Base-by-base conservation (phyloP, 495 filamentous ascomycete genomes). In the Talaromyces proteolyticus region DNA sequence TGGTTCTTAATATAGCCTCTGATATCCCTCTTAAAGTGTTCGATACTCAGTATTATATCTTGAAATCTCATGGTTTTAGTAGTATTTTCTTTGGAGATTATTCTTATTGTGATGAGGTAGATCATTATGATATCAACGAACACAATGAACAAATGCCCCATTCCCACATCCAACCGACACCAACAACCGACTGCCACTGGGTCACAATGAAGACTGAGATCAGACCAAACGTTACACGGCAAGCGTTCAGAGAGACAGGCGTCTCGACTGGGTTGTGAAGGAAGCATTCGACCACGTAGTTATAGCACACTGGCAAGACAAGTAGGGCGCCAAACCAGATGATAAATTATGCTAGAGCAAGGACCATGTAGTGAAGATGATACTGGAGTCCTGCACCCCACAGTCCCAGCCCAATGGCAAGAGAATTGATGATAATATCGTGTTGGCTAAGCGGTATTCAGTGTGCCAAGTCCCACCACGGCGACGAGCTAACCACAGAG, bases 391-490 rank as follows among this genome's bases (percentile, higher is more conserved):
- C 58, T 12, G 60, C 61, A 16, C 73, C 73, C 37, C 67, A 70
- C n/a, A 76, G 49, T 1, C 73, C 73, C 4, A 76, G 58, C 3
- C 70, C 70, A 18, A 74, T 61, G 1, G 70, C 70, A 26, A 67
- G 56, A 26, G 64, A 46, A 10, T 59, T 58, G 11, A 68, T 51
- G 3, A 62, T 42, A 47, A 59, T 62, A 2, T 68, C 58, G 5
- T 57, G 52, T 12, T 74, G 64, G 4, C 73, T 62, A 52, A 69
- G 74, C 49, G n/a, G n/a, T n/a, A n/a, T n/a, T 77, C 73, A n/a
- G 69, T 63, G 21, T 68, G 60, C 73, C 73, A 75, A 41, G 47
- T 55, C 2, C 70, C 68, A 21, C 59, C 59, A 38, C 55, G 53
- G 5, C 67, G 66, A 2, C 50, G 43, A 24, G 56, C 60, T 10